Evolutionary conservation across 495 filamentous ascomycete genomes (phyloP).

Genomic region (Penicillium pulvis): DNA sequence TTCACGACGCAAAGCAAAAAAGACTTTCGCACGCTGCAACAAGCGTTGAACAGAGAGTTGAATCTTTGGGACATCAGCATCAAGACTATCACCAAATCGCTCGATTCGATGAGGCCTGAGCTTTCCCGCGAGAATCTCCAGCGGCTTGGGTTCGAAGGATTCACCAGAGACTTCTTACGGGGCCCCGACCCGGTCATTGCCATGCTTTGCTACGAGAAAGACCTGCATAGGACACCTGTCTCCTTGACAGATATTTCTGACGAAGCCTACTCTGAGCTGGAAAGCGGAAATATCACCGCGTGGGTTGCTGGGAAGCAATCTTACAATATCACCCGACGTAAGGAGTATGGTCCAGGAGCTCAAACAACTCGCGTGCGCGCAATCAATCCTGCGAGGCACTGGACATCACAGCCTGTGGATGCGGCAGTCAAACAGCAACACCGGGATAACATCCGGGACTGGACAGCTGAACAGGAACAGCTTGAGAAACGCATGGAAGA

Average conservation of each 20-base stretch:
- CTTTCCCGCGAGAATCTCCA: slow-evolving; percentile 57
- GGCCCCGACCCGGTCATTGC: slow-evolving; percentile 85
- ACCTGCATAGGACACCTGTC: slow-evolving; percentile 68
- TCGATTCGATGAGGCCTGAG: slow-evolving; percentile 55
- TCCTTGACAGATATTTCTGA: slow-evolving; percentile 61
- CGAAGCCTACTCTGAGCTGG: slow-evolving; percentile 59
- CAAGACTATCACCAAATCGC: slow-evolving; percentile 50
- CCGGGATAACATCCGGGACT: slow-evolving; percentile 41
- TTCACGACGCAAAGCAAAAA: slow-evolving; percentile 74
- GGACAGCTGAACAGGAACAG: slow-evolving; percentile 44
- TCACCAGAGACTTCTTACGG: slow-evolving; percentile 71
- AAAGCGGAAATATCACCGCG: slow-evolving; percentile 40
- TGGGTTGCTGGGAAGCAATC: slow-evolving; percentile 65
- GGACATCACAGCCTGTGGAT: slow-evolving; percentile 80
- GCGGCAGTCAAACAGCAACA: slow-evolving; percentile 55
- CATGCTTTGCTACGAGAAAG: slow-evolving; percentile 74
- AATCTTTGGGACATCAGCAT: slow-evolving; percentile 67
- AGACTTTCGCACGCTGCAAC: slow-evolving; percentile 71
- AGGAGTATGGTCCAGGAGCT: slow-evolving; percentile 73
- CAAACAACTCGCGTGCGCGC: slow-evolving; percentile 62
- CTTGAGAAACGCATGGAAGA: slow-evolving; percentile 35
- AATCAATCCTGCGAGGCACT: slow-evolving; percentile 59
- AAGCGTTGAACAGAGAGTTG: slow-evolving; percentile 45
- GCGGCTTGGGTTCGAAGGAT: slow-evolving; percentile 72
- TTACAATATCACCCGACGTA: slow-evolving; percentile 63